Evolutionary conservation across 192 early-diverging fungal species (phyloP).

Genomic region (Backusella tuberculispora): DNA sequence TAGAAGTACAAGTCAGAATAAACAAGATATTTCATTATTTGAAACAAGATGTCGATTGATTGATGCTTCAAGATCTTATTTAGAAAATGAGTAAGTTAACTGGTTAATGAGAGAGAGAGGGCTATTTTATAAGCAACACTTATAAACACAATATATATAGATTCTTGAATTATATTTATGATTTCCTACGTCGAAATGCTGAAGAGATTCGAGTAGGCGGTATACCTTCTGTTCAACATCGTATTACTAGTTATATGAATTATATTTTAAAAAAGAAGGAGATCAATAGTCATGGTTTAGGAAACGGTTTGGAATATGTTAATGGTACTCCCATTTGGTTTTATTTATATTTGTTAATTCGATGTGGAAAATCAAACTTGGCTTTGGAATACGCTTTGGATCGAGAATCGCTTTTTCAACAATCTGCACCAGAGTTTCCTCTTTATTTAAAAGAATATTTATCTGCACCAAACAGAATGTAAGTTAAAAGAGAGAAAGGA

Average conservation of each 20-base stretch:
- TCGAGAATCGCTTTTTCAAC: constrained; percentile 54
- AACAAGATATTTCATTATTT: background rate
- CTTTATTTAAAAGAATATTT: constrained; percentile 70
- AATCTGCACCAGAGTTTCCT: constrained; percentile 68
- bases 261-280: constrained; percentile 1
- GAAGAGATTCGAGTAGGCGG: background rate
- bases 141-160: background rate
- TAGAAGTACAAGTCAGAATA: background rate
- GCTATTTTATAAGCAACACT: too few species aligned
- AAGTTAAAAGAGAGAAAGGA: background rate
- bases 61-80: constrained; percentile 8
- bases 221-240: background rate
- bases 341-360: constrained; percentile 79
- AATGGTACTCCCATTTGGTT: constrained; percentile 82
- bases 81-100: constrained; percentile 29
- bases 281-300: background rate
- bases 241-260: constrained; percentile 19
- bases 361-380: constrained; percentile 71
- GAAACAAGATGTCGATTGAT: constrained; percentile 12
- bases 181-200: constrained; percentile 6
- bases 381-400: constrained; percentile 68
- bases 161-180: constrained; percentile 17
- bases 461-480: constrained; percentile 1
- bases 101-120: too few species aligned
- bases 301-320: constrained; percentile 25